These are phyloP conservation scores for Fusarium chlamydosporum DNA, from an alignment of 2,329 filamentous ascomycete genomes.

Conservation along the genomic window DNA sequence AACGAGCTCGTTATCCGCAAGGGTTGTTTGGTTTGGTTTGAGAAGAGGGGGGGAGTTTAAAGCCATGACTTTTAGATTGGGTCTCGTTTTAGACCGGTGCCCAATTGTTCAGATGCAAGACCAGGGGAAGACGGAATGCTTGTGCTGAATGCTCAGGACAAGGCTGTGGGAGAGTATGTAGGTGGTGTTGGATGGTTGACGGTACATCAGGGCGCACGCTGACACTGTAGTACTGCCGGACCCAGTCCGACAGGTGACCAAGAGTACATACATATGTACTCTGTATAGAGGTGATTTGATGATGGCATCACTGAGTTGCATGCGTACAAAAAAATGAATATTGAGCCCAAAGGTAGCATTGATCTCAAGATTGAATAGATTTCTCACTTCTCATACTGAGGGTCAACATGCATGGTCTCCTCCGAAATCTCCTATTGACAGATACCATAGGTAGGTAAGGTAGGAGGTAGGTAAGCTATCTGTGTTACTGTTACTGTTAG, in stretches of 20 bases:
- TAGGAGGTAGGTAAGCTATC: not conserved
- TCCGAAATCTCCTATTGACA: not conserved
- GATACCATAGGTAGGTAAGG: not conserved
- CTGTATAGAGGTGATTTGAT: not conserved
- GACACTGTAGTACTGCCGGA: conserved; percentile 15
- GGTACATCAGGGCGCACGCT: conserved; percentile 20
- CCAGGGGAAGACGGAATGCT: not conserved
- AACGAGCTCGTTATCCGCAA: conserved; percentile 1
- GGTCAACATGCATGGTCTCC: not conserved
- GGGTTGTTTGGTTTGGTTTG: conserved; percentile 1
- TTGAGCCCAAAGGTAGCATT: not conserved
- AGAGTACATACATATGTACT: conserved; percentile 2
- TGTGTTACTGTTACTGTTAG: not conserved
- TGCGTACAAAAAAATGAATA: not conserved
- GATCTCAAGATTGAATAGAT: not conserved
- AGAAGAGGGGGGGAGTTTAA: conserved; percentile 1
- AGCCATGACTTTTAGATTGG: conserved; percentile 13
- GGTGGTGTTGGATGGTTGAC: conserved; percentile 11
- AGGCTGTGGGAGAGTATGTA: conserved; percentile 13
- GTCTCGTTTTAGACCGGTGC: conserved; percentile 21
- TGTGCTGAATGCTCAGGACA: conserved; percentile 16
- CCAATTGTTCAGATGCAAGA: conserved; percentile 8
- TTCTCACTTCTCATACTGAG: not conserved
- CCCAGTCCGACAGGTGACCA: conserved; percentile 23
- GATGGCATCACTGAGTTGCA: conserved; percentile 22